Evolutionary conservation across 2,329 filamentous ascomycete species (phyloP), one percentile per base, ranked within the genome.

Genomic region (Coleophoma cylindrospora): DNA sequence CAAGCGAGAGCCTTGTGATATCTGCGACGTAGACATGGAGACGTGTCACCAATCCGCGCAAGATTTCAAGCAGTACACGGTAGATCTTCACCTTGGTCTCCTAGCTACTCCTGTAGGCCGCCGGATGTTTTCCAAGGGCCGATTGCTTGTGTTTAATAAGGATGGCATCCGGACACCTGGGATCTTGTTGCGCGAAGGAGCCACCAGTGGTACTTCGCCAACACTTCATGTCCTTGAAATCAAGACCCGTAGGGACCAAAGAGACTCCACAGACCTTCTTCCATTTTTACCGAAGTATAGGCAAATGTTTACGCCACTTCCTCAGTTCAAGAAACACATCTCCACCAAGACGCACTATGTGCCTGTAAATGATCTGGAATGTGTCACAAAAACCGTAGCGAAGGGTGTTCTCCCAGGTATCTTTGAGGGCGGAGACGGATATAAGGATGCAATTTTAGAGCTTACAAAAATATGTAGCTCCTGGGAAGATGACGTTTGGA

Each of bases 151-250:
- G 0, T 96, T 91, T 69, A 89, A 86, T 65, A 81, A 87, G 75
- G 86, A 95, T 46, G 90, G 91, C 32, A 79, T 92, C 44, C 84
- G 91, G 43, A 91, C 89, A 0, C 84, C 86, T 1, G 92, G 91
- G 13, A 81, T 96, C 50, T 73, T 97, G 14, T 74, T 92, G 12
- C 79, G 84, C 17, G 90, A 95, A 55, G 90, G 89, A 8, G 75
- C 84, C 17, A 84, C 78, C 56, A 79, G 78, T 48, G 84, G 84
- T 52, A 65, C 71, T 4, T 74, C 79, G 17, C 87, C 89, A 1
- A 85, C 77, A 8, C 70, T 96, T 13, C 86, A 90, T 58, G 80
- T 96, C 2, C 78, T 94, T 41, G 90, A 94, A 61, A 83, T 96
- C 55, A 84, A 79, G 54, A 79, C 84, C 1, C 73, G 82, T 37